Evolutionary conservation across 257 asterid species (phyloP).

Genomic region (Scutellaria minor): DNA sequence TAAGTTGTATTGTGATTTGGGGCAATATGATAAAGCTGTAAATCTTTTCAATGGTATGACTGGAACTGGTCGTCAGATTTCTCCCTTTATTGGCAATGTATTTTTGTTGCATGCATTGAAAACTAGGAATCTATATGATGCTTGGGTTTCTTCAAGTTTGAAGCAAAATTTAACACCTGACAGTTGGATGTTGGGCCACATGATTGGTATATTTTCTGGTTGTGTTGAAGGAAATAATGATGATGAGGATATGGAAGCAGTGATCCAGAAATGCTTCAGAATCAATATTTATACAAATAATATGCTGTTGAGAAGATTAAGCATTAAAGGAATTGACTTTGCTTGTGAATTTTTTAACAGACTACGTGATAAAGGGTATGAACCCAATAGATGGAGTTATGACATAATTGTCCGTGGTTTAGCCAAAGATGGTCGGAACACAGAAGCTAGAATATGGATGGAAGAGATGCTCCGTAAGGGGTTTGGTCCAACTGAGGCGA

Average conservation of each 20-base stretch:
- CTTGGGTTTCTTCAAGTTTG: conserved; percentile 53
- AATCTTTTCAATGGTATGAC: conserved; percentile 65
- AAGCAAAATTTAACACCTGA: conserved; percentile 43
- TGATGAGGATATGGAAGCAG: conserved; percentile 52
- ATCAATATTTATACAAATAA: conserved; percentile 65
- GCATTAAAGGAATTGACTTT: conserved; percentile 43
- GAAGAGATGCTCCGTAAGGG: conserved; percentile 63
- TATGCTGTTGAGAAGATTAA: conserved; percentile 69
- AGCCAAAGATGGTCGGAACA: conserved; percentile 51
- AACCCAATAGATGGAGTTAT: conserved; percentile 78
- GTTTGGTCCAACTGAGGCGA: conserved; percentile 47
- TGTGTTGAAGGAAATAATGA: conserved; percentile 44
- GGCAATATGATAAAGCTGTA: conserved; percentile 52
- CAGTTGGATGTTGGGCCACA: conserved; percentile 60
- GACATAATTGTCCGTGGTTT: conserved; percentile 62
- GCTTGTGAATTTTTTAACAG: conserved; percentile 52
- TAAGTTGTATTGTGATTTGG: conserved; percentile 51
- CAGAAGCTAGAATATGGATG: conserved; percentile 67
- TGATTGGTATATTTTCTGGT: conserved; percentile 68
- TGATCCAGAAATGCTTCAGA: conserved; percentile 60
- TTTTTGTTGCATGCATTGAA: conserved; percentile 68
- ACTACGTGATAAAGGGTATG: conserved; percentile 55
- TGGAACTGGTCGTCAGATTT: conserved; percentile 56
- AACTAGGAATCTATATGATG: conserved; percentile 42
- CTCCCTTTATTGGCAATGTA: conserved; percentile 79